Evolutionary conservation across 1,284 basidiomycete genomes (phyloP).

Genomic region (Entoloma clypeatum): DNA sequence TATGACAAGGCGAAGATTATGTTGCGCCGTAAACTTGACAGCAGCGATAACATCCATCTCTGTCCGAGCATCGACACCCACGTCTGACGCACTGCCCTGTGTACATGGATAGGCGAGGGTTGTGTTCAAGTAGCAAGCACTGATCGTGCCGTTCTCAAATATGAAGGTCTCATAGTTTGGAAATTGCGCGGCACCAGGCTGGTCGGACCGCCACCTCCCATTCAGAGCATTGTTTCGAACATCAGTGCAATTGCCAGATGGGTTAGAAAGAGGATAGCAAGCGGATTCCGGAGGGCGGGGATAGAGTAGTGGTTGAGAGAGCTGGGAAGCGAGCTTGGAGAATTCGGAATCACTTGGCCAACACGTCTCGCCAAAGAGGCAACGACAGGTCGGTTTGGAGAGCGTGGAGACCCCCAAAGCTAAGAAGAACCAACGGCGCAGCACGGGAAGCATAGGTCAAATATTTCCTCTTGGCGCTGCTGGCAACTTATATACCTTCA

Average conservation of each 20-base stretch:
- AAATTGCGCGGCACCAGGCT: constrained; percentile 37
- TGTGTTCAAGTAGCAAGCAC: constrained; percentile 39
- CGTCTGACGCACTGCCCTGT: constrained; percentile 41
- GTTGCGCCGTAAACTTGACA: constrained; percentile 35
- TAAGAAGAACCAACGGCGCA: not conserved
- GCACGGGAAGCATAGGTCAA: not conserved
- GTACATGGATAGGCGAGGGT: constrained; percentile 36
- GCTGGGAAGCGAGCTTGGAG: constrained; percentile 26
- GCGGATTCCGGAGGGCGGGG: constrained; percentile 35
- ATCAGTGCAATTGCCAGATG: constrained; percentile 34
- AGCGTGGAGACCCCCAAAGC: not conserved
- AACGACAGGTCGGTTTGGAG: constrained; percentile 3
- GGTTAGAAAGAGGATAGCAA: constrained; percentile 31
- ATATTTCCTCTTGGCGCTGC: not conserved
- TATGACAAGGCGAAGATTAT: constrained; percentile 40
- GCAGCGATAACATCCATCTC: constrained; percentile 37
- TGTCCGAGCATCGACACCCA: constrained; percentile 39
- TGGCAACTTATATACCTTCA: too few relatives aligned
- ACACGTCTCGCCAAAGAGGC: constrained; percentile 25
- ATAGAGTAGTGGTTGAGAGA: constrained; percentile 37
- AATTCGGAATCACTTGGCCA: constrained; percentile 40
- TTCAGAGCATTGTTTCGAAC: constrained; percentile 27
- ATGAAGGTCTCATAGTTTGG: constrained; percentile 39
- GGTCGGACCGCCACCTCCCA: constrained; percentile 36
- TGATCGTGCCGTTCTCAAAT: constrained; percentile 37